phyloP scores from a whole-genome alignment of 257 asterid genomes.

The Mitragyna speciosa region DNA sequence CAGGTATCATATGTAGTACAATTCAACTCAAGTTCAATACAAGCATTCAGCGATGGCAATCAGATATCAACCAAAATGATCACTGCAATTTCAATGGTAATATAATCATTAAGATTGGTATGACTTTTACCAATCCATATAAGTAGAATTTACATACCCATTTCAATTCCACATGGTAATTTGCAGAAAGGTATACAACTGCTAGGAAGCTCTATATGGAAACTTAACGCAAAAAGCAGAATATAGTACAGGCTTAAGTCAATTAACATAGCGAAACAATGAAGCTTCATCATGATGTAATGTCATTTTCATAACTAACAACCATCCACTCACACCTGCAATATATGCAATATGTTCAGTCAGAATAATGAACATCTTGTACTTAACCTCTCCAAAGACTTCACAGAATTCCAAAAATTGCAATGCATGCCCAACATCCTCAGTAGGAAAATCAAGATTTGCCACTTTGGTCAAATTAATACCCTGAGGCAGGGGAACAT shows the following conservation, averaged over 20 bases:
- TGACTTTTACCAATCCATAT: no score
- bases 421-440: conserved; percentile 25
- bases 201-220: not conserved
- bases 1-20: not conserved
- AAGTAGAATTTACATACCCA: no score
- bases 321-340: no score
- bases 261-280: not conserved
- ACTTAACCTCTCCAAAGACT: conserved; percentile 24
- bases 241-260: no score
- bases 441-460: conserved; percentile 17
- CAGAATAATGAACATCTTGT: not conserved
- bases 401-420: conserved; percentile 30
- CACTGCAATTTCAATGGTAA: no score
- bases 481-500: conserved; percentile 18
- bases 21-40: not conserved
- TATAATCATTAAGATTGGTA: no score
- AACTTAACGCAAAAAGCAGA: not conserved
- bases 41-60: not conserved
- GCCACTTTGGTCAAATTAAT: conserved; percentile 19
- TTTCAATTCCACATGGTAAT: not conserved
- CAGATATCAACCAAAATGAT: not conserved
- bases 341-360: not conserved
- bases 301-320: no score
- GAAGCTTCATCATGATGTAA: not conserved
- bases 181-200: not conserved